These are phyloP conservation scores for Paramecium bursaria DNA, from an alignment of 73 alveolate genomes.

Conservation along the genomic window DNA sequence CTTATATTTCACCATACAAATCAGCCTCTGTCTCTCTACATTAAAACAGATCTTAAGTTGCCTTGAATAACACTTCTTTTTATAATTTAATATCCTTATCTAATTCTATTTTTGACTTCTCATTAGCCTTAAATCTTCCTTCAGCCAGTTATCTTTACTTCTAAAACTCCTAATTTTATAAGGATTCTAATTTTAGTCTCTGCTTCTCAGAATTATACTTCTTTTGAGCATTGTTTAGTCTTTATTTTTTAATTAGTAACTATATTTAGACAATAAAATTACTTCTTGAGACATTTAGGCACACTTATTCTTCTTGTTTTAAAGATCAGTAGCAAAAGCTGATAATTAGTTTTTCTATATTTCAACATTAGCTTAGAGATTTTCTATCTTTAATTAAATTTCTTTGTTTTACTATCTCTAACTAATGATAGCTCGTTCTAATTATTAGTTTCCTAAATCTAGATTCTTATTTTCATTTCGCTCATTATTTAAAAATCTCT, in stretches of 20 bases:
- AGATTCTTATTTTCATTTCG: slow-evolving; percentile 60
- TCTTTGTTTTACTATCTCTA: slow-evolving; percentile 58
- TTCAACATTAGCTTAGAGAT: slow-evolving; percentile 85
- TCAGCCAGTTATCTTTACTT: slow-evolving; percentile 76
- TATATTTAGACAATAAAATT: too few relatives aligned
- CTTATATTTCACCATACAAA: slow-evolving; percentile 94
- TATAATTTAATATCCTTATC: slow-evolving; percentile 89
- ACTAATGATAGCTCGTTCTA: slow-evolving; percentile 53
- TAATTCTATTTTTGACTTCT: slow-evolving; percentile 81
- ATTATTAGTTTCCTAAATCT: slow-evolving; percentile 13
- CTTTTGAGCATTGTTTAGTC: slow-evolving; percentile 86
- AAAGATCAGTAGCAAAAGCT: slow-evolving; percentile 88
- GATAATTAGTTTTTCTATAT: slow-evolving; percentile 81
- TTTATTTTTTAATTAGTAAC: slow-evolving; percentile 78
- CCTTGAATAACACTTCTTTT: slow-evolving; percentile 91
- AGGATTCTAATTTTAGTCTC: slow-evolving; percentile 84
- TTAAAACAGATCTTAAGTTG: slow-evolving; percentile 90
- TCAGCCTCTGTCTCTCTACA: slow-evolving; percentile 95
- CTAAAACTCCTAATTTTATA: slow-evolving; percentile 84
- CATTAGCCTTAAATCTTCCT: slow-evolving; percentile 82
- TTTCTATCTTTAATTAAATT: slow-evolving; percentile 72
- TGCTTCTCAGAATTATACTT: slow-evolving; percentile 83
- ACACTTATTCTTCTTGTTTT: slow-evolving; percentile 76
- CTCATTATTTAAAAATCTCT: slow-evolving; percentile 46
- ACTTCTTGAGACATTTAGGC: slow-evolving; percentile 79